phyloP scores from a whole-genome alignment of 805 yeast genomes.

The Pichia exigua region DNA sequence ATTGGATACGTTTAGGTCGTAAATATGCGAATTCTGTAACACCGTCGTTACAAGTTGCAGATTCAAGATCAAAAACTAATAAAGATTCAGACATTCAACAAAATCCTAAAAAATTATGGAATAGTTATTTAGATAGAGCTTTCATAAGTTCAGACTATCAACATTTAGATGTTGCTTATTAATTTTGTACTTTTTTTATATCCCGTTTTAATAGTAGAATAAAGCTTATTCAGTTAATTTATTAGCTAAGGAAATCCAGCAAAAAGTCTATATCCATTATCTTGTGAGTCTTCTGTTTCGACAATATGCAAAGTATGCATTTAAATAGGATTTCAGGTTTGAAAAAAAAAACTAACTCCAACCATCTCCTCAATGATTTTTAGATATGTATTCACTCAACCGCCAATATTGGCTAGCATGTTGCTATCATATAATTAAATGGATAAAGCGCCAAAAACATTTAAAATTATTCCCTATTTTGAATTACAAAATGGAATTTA shows the following conservation, averaged over 20 bases:
- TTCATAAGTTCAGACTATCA: conserved; percentile 63
- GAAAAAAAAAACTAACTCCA: no score
- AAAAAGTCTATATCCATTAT: no score
- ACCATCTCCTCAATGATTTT: no score
- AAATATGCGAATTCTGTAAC: conserved; percentile 38
- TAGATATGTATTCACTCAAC: no score
- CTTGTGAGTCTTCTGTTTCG: neutral
- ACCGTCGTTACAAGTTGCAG: conserved; percentile 2
- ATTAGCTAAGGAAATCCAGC: no score
- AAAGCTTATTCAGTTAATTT: neutral
- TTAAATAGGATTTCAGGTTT: no score
- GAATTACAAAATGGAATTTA: neutral
- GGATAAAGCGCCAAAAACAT: neutral
- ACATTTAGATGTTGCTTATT: conserved; percentile 22
- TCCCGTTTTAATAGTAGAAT: neutral
- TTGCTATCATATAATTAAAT: no score
- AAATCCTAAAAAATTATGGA: conserved; percentile 38
- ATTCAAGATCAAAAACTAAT: neutral
- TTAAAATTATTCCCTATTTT: neutral
- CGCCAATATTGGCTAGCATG: neutral
- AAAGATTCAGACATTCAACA: conserved; percentile 4
- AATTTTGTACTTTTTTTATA: neutral
- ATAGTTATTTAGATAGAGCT: conserved; percentile 44
- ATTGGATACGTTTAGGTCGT: conserved; percentile 55
- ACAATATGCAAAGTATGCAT: neutral